Conservation (phyloP, 169 alveolate genomes). For the Plasmodium cynomolgi region DNA sequence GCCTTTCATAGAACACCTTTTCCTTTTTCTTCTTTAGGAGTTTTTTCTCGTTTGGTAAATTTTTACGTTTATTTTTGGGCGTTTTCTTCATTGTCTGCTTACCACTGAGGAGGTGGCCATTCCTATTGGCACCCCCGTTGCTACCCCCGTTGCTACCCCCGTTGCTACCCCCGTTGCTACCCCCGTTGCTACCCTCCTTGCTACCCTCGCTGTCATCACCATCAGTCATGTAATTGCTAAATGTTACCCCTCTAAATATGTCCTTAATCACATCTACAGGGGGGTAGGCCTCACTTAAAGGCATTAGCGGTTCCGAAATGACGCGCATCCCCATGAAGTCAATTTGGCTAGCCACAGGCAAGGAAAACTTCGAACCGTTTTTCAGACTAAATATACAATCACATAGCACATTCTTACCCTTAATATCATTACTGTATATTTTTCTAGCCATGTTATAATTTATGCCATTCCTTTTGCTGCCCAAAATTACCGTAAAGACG, state of each 20-base stretch:
- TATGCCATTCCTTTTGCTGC: constrained; percentile 65
- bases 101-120: not conserved
- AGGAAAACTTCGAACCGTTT: constrained; percentile 70
- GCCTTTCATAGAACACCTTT: constrained; percentile 66
- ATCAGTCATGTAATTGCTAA: constrained; percentile 52
- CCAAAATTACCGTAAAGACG: constrained; percentile 78
- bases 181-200: constrained; percentile 6
- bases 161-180: not conserved
- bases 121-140: not conserved
- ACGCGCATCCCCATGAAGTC: constrained; percentile 84
- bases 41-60: not conserved
- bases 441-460: constrained; percentile 79
- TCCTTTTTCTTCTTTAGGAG: constrained; percentile 20
- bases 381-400: constrained; percentile 80
- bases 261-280: constrained; percentile 66
- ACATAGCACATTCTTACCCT: constrained; percentile 83
- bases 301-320: constrained; percentile 83
- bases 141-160: not conserved
- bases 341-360: constrained; percentile 80
- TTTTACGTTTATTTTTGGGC: not conserved
- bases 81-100: constrained; percentile 4
- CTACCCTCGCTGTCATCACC: constrained; percentile 9
- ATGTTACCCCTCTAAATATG: constrained; percentile 11
- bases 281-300: constrained; percentile 23
- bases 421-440: constrained; percentile 82